Base-by-base conservation (phyloP, 2,329 filamentous ascomycete genomes). In the Fusarium tupiense region DNA sequence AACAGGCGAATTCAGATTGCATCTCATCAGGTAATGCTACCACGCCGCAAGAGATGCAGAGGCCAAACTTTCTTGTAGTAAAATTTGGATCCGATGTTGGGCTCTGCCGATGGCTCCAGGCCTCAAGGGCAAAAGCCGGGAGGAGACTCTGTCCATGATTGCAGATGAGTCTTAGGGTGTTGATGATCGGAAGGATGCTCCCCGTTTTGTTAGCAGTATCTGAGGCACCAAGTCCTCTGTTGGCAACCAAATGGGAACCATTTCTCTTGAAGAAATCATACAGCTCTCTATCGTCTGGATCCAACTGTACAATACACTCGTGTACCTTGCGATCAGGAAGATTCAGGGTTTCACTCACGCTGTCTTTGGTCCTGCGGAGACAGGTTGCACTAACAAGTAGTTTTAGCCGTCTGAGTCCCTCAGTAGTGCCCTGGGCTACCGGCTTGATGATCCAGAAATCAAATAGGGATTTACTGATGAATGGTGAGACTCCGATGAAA, bases 61-160 rank as follows among this genome's bases (percentile, higher is more conserved):
- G 38, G 0, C 38, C 29, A 2, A 8, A 17, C 0, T 60, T 33
- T 2, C 33, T 40, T 2, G 22, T 3, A 2, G 1, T 3, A 1
- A 20, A 6, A 13, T 11, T 3, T 2, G 5, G 12, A 11, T 38
- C 0, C 3, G 8, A 9, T 0, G 0, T 12, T 14, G 10, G 10
- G 4, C 24, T 24, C 0, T 12, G 2, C 6, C 35, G 33, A 19
- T 12, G 7, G 3, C 2, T 5, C 44, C 44, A 50, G 10, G 33
- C 33, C 5, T 31, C 17, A 6, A 50, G 10, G 2, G 57, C 33
- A 20, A 49, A 59, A 0, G 2, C 1, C 0, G 57, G 57, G 11
- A 60, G 57, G 5, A 60, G 57, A 0, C 8, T 24, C 26, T 10
- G 14, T 20, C 57, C 57, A 26, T 60, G 44, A 26, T 60, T 50